Evolutionary conservation across 2,329 filamentous ascomycete genomes (phyloP), one percentile per base, ranked within the genome.

Genomic region (Nemania diffusa): DNA sequence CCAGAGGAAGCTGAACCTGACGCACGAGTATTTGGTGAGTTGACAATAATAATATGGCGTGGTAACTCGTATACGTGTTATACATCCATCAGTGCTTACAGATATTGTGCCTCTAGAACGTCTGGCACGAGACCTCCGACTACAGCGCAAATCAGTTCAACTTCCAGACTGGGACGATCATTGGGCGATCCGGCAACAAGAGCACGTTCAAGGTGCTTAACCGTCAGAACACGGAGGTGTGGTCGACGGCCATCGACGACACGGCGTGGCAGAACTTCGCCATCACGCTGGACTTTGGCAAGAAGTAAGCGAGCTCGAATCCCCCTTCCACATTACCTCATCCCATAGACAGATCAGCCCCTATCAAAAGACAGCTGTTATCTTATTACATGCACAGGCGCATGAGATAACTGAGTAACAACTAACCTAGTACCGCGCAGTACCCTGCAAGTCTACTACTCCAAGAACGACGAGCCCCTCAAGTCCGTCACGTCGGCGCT

Each of bases 211-310:
- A 82, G 75, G 71, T 82, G 44, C 73, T 82, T 20, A 76, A 81
- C 73, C 77, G 81, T 0, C 69, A 78, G 61, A 80, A 79, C 74
- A 74, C 73, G 52, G 72, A 79, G 73, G 73, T 83, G 44, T 83
- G 79, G 79, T 79, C 77, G 27, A 80, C 79, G 13, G 75, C 79
- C 5, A 76, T 87, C 51, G 81, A 84, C 46, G 72, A 76, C 29
- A 78, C 76, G 37, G 79, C 80, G 20, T 89, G 87, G 87, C 87
- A 90, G 75, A 89, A 89, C 77, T 89, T 89, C 79, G 87, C 85
- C 22, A 72, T 88, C 42, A 85, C 82, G 9, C 76, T 88, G 20
- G 84, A 89, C 73, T 89, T 85, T 70, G 75, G 75, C 46, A 80
- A 83, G 71, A 88, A 88, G 85, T 87, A 76, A 67, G 83, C 73